Evolutionary conservation across 352 stramenopile genomes (phyloP).

Genomic region (Salisapilia sapeloensis): DNA sequence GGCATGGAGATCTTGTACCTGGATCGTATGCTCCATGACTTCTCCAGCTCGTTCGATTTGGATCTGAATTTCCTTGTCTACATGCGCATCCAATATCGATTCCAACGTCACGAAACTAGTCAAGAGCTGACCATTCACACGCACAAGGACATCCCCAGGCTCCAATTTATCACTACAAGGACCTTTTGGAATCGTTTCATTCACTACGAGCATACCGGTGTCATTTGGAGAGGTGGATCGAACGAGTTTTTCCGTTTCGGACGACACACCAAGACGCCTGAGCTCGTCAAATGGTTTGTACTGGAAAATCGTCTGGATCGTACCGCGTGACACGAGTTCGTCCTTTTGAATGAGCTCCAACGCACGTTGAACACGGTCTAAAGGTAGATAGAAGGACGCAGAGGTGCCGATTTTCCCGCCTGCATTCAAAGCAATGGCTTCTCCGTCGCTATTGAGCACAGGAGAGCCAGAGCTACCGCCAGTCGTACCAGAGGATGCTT

Average conservation of each 20-base stretch:
- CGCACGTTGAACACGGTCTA: conserved; percentile 78
- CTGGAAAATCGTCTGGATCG: conserved; percentile 79
- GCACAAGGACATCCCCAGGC: conserved; percentile 80
- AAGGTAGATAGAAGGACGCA: conserved; percentile 82
- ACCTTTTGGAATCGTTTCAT: conserved; percentile 68
- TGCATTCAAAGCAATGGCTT: conserved; percentile 85
- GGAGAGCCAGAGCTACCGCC: conserved; percentile 81
- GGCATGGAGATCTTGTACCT: conserved; percentile 73
- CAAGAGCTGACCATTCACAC: conserved; percentile 61
- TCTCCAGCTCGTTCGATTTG: conserved; percentile 69
- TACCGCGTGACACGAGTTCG: conserved; percentile 61
- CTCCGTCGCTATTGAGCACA: conserved; percentile 73
- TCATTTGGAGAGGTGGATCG: conserved; percentile 63
- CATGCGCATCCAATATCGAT: conserved; percentile 57
- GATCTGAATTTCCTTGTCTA: conserved; percentile 57
- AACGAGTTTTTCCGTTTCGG: conserved; percentile 59
- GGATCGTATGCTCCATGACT: conserved; percentile 31
- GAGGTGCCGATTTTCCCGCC: conserved; percentile 77
- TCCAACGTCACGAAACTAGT: conserved; percentile 83
- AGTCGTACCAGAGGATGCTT: conserved; percentile 65
- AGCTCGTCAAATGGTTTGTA: conserved; percentile 88
- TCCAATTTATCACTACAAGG: conserved; percentile 65
- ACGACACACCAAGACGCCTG: conserved; percentile 55
- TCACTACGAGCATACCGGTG: conserved; percentile 84
- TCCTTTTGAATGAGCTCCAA: conserved; percentile 63